These are phyloP conservation scores for Trichomonas gallinae DNA, from an alignment of 208 protist species.

Conservation along the genomic window DNA sequence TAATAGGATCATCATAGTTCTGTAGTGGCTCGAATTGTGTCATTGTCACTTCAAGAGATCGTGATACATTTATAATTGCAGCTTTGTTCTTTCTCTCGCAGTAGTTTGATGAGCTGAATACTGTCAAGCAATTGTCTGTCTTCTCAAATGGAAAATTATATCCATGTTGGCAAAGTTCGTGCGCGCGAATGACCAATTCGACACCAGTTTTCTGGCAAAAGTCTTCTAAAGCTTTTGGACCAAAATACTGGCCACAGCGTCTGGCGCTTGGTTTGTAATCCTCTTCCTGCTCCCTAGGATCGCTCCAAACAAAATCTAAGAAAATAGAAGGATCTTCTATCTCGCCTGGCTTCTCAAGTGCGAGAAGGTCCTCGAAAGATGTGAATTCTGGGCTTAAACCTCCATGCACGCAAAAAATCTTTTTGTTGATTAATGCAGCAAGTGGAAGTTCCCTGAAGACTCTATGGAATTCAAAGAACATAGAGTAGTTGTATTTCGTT, in stretches of 20 bases:
- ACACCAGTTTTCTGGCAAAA: neutral
- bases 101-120: neutral
- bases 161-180: neutral
- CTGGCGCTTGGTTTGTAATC: neutral
- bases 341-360: neutral
- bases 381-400: neutral
- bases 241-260: neutral
- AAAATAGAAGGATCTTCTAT: neutral
- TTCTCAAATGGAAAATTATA: neutral
- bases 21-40: neutral
- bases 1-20: neutral
- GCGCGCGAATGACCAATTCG: neutral
- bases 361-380: neutral
- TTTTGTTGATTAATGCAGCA: neutral
- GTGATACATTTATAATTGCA: neutral
- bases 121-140: neutral
- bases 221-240: neutral
- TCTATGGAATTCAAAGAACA: neutral
- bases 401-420: neutral
- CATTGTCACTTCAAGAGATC: neutral
- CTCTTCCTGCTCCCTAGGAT: neutral
- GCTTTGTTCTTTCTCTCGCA: neutral
- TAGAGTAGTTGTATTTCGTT: neutral
- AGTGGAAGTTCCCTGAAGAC: neutral
- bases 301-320: neutral